A percentile compares a stretch with the other conserved stretches of the same genome.
phyloP scores from a whole-genome alignment of 352 stramenopile species.

The Ophiocytium majus region DNA sequence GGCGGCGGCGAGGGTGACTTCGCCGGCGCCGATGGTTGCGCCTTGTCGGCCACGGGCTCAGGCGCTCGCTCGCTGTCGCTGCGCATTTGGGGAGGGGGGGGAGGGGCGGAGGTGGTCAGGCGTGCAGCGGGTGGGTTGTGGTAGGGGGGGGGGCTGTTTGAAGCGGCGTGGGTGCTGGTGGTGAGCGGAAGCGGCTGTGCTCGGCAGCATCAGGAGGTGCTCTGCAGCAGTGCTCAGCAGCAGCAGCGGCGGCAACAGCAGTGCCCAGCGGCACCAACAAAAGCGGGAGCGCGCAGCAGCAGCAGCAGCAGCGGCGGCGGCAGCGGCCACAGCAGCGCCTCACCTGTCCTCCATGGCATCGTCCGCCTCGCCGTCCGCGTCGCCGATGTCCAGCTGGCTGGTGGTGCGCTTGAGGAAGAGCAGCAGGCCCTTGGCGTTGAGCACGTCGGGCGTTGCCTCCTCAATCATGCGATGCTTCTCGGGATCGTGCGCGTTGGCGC shows the following conservation, averaged over 20 bases:
- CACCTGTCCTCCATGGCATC: not conserved
- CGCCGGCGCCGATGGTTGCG: not conserved
- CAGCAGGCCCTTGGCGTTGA: constrained; percentile 54
- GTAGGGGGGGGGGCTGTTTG: no score
- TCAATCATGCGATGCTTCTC: constrained; percentile 48
- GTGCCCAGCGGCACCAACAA: no score
- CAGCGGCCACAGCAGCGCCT: not conserved
- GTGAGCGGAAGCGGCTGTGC: no score
- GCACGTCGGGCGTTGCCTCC: constrained; percentile 48
- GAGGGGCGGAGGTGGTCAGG: no score
- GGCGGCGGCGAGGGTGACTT: no score
- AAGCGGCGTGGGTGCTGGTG: no score
- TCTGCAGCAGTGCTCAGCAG: no score
- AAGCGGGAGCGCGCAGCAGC: not conserved
- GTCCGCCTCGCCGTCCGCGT: not conserved
- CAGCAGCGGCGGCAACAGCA: no score
- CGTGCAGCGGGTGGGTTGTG: no score
- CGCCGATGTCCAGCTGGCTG: not conserved
- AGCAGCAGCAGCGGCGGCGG: not conserved
- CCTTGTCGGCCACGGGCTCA: not conserved
- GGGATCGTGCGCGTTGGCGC: constrained; percentile 32
- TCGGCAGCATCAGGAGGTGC: no score
- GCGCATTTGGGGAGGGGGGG: no score
- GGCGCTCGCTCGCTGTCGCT: not conserved
- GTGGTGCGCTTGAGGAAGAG: constrained; percentile 44